A percentile compares a stretch with the other conserved stretches of the same genome.
Conservation (phyloP, 345 rosid genomes). For the Combretum micranthum region DNA sequence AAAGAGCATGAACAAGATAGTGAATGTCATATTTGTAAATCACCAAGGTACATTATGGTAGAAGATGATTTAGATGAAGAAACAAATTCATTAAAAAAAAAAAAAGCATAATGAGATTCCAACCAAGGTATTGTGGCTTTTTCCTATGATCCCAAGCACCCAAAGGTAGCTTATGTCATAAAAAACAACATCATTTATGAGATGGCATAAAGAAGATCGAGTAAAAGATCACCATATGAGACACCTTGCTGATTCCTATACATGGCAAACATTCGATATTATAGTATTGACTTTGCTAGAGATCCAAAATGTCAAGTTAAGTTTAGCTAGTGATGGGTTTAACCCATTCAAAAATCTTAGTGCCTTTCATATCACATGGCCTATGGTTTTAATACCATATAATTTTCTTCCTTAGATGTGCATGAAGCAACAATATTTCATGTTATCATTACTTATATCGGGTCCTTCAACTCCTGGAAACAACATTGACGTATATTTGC, state of each 20-base stretch:
- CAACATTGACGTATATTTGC: slow-evolving; percentile 1
- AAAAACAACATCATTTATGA: not conserved
- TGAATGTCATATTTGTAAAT: not conserved
- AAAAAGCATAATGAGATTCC: slow-evolving; percentile 1
- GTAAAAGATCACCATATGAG: not conserved
- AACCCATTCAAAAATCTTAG: slow-evolving; percentile 8
- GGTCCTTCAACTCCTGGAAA: not conserved
- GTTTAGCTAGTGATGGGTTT: slow-evolving; percentile 4
- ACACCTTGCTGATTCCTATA: slow-evolving; percentile 1
- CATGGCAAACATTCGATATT: slow-evolving; percentile 2
- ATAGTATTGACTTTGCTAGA: not conserved
- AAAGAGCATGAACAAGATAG: not conserved
- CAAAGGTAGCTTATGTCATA: slow-evolving; percentile 10
- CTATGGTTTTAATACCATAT: slow-evolving; percentile 1
- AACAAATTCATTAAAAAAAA: not conserved
- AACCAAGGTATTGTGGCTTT: slow-evolving; percentile 1
- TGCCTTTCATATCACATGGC: not conserved
- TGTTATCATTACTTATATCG: not conserved
- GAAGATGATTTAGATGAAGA: not conserved
- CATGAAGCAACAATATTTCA: not conserved
- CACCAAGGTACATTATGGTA: not conserved
- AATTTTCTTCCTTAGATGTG: slow-evolving; percentile 10
- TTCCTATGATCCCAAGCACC: slow-evolving; percentile 9
- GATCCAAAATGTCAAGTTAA: slow-evolving; percentile 7
- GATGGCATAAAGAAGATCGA: slow-evolving; percentile 1